These are phyloP conservation scores for Saussurea involucrata DNA, from an alignment of 129 eudicot species.

Conservation along the genomic window DNA sequence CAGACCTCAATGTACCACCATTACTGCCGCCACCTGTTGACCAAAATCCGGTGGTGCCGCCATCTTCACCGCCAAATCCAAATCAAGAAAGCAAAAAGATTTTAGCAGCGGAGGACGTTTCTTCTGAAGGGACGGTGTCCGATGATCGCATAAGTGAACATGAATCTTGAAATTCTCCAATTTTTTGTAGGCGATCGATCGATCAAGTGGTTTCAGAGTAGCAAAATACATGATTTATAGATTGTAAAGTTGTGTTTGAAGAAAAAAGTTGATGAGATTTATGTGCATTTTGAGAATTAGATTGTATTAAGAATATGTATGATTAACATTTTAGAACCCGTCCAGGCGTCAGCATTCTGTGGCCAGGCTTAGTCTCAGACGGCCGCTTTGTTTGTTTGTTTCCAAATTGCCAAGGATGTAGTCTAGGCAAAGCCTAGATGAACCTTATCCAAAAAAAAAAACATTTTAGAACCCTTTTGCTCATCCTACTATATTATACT, in stretches of 20 bases:
- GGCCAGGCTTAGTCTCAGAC: no score
- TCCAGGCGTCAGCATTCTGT: no score
- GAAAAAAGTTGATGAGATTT: conserved; percentile 5
- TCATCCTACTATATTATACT: background rate
- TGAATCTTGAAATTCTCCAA: conserved; percentile 27
- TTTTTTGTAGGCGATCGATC: conserved; percentile 26
- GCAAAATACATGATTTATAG: conserved; percentile 11
- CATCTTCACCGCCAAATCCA: conserved; percentile 26
- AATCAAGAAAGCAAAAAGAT: conserved; percentile 7
- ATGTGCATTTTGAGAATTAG: conserved; percentile 13
- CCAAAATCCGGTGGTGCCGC: conserved; percentile 14
- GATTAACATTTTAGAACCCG: background rate
- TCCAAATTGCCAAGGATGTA: no score
- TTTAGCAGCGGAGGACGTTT: conserved; percentile 23
- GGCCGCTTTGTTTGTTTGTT: no score
- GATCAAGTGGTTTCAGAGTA: conserved; percentile 8
- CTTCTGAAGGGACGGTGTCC: conserved; percentile 61
- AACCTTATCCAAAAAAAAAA: no score
- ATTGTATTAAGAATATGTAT: background rate
- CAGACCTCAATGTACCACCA: conserved; percentile 31
- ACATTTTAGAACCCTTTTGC: background rate
- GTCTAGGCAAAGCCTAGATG: no score
- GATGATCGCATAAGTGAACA: conserved; percentile 36
- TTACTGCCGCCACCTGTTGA: background rate
- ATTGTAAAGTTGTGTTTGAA: conserved; percentile 13